Base-by-base conservation (phyloP, 1,284 basidiomycete genomes). In the Anthracocystis setariae region DNA sequence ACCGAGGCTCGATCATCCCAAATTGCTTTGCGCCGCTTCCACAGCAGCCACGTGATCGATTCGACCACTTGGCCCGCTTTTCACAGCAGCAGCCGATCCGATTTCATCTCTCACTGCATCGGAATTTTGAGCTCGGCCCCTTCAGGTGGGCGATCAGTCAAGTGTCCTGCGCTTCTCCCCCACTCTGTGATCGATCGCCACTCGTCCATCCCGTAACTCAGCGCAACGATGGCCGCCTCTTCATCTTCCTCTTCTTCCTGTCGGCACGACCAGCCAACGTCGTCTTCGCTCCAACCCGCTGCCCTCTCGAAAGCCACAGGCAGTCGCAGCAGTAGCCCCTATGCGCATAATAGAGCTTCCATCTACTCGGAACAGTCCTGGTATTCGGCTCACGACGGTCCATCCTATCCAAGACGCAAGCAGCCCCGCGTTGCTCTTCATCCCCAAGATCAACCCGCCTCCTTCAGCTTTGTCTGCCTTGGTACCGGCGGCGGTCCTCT, bases 401-500 rank as follows among this genome's bases (percentile, higher is more conserved):
- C 40, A 12, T 42, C 40, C 15, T 51, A 66, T 21, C 67, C 56
- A 24, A 59, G 61, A n/a, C 60, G 67, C 35, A 66, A 55, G 37
- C 69, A 72, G n/a, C 63, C 69, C 0, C 58, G 63, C 5, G 56
- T 72, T 17, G 47, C 63, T 2, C 55, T 72, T n/a, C 69, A 72
- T 43, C 73, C 68, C 10, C 39, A 52, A 17, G 51, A 66, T 35
- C 57, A 69, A 38, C 53, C 66, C 5, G 55, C 76, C 3, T 69
- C 70, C 1, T 81, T 81, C 63, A 71, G 74, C 43, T 76, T 79
- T 42, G 77, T 81, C 39, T 81, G 79, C 47, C 74, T 84, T 43
- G 84, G 84, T 15, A 83, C 82, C 3, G 84, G 84, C n/a, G 84
- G 84, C 2, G 84, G 84, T 13, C 84, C 84, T 0, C 50, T 83